Evolutionary conservation across 176 grass and related monocot genomes (phyloP), one percentile per base, ranked within the genome.

Genomic region (Panicum miliaceum): DNA sequence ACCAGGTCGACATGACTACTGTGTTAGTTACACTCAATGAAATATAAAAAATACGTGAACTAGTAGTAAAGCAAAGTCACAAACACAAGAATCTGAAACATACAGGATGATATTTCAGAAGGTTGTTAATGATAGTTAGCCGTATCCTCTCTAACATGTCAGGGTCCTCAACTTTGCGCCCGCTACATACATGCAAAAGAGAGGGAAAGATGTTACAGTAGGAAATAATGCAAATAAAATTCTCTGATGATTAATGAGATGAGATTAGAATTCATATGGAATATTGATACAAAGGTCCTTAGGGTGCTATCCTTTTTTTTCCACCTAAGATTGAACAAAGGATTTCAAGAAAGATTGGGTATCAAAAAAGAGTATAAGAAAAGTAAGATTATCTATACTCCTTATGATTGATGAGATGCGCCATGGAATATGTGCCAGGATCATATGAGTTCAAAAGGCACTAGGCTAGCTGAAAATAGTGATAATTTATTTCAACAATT

Each of bases 91-190:
- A 51, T 53, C 38, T 71, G 72, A 67, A 86, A 95, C 89, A 66
- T 93, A 98, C 96, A 60, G 96, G 93, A 90, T 98, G 96, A 74
- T 95, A 98, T 79, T 93, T 79, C 56, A 98, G 93, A 83, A 98
- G 96, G 76, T 98, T 98, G 91, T 93, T 98, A 86, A 98, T 98
- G 78, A 98, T 89, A 40, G 96, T 93, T 66, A 98, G 87, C 7
- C 96, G 87, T 83, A 98, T 95, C 85, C 87, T 90, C 82, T 98
- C 96, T 70, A 98, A 75, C 89, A 93, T 95, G 90, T 84, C 87
- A 58, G 96, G 96, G 84, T 98, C 87, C 83, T 95, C 96, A 79
- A 98, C 89, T 72, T 98, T 98, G 72, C 96, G 91, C 19, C 96
- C 96, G 37, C 96, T 98, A 57, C 40, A 85, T 61, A 88, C 27